These are phyloP conservation scores for Aspergillus spinulosporus DNA, from an alignment of 2,329 filamentous ascomycete species.

Conservation along the genomic window DNA sequence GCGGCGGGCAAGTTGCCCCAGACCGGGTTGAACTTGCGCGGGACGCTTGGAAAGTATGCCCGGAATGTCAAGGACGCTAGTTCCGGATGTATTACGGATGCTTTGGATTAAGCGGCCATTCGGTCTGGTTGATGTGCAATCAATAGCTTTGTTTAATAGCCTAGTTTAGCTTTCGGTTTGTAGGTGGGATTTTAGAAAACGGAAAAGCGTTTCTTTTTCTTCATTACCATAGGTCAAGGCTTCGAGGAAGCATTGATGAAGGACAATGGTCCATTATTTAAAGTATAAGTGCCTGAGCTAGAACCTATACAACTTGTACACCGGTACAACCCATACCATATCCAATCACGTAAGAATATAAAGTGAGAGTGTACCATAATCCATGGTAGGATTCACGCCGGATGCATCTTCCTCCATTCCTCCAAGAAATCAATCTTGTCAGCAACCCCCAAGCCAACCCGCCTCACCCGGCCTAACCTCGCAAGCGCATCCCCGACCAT, in stretches of 20 bases:
- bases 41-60: slow-evolving; percentile 72
- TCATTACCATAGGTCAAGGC: too few species aligned
- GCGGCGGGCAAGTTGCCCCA: slow-evolving; percentile 42
- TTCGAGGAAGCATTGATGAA: background rate
- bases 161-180: slow-evolving; percentile 1
- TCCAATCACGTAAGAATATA: background rate
- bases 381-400: slow-evolving; percentile 27
- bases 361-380: too few species aligned
- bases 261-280: background rate
- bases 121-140: background rate
- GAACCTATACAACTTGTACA: background rate
- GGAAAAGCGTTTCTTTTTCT: slow-evolving; percentile 9
- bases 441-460: slow-evolving; percentile 77
- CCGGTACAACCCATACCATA: background rate
- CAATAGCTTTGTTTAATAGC: slow-evolving; percentile 7
- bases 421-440: slow-evolving; percentile 83
- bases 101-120: slow-evolving; percentile 31
- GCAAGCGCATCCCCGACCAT: slow-evolving; percentile 81
- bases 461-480: slow-evolving; percentile 81
- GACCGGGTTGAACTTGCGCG: slow-evolving; percentile 60
- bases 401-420: slow-evolving; percentile 58
- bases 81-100: slow-evolving; percentile 51
- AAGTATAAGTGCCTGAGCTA: background rate
- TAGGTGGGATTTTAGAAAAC: slow-evolving; percentile 4
- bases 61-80: slow-evolving; percentile 49